Evolutionary conservation across 140 eudicot species (phyloP).

Genomic region (Oenanthe javanica): DNA sequence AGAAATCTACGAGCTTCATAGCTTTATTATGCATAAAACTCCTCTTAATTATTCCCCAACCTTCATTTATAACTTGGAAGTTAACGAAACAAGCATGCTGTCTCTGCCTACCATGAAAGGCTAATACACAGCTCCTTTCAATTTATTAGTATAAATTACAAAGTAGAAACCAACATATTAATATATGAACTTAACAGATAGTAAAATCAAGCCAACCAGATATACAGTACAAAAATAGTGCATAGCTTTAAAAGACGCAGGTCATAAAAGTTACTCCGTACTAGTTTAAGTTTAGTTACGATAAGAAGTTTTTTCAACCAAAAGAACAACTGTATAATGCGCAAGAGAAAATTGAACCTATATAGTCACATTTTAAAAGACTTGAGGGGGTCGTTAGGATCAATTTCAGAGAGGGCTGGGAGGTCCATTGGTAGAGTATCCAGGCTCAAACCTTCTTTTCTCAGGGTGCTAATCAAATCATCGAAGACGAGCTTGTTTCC

Average conservation of each 20-base stretch:
- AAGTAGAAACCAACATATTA: neutral
- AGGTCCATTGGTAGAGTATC: constrained; percentile 50
- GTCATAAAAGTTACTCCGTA: neutral
- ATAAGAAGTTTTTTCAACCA: neutral
- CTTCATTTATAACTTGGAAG: neutral
- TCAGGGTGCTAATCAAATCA: constrained; percentile 35
- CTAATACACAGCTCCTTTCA: neutral
- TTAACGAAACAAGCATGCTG: neutral
- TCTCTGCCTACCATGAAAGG: neutral
- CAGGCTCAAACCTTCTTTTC: constrained; percentile 29
- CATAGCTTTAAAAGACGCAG: neutral
- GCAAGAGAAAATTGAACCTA: neutral
- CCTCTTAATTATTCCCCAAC: neutral
- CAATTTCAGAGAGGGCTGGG: constrained; percentile 41
- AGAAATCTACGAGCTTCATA: neutral
- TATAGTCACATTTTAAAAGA: constrained; percentile 26
- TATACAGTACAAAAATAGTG: neutral
- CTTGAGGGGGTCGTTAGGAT: constrained; percentile 52
- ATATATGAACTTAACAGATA: neutral
- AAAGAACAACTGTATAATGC: neutral
- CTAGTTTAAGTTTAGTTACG: neutral
- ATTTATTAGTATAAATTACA: neutral
- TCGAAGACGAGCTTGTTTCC: constrained; percentile 62
- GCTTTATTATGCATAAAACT: neutral
- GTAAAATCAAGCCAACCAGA: neutral